Conservation (phyloP, 2,329 filamentous ascomycete species). For the Conoideocrella luteorostrata region DNA sequence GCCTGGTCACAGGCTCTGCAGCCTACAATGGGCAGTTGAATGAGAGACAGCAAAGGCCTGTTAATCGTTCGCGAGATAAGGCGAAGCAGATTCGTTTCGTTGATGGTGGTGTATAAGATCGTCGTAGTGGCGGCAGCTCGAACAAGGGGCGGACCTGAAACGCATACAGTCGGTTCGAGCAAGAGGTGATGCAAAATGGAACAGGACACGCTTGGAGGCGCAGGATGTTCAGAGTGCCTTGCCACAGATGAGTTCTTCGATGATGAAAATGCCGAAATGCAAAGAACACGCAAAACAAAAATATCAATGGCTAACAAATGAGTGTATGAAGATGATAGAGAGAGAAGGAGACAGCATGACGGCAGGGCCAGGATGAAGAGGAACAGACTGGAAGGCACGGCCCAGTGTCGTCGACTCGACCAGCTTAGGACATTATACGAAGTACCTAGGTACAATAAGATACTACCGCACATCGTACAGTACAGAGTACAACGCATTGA, state of each 20-base stretch:
- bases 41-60: neutral
- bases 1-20: neutral
- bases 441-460: no score
- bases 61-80: neutral
- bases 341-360: neutral
- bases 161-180: conserved; percentile 4
- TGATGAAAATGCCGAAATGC: neutral
- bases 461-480: no score
- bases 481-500: no score
- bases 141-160: conserved; percentile 7
- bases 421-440: no score
- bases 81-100: neutral
- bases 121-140: neutral
- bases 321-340: conserved; percentile 4
- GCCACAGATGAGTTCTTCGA: neutral
- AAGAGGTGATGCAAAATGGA: neutral
- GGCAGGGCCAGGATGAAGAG: neutral
- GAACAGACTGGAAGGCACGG: no score
- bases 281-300: conserved; percentile 5
- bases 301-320: conserved; percentile 1
- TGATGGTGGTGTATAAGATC: conserved; percentile 3
- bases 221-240: neutral
- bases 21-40: neutral
- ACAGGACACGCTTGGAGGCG: neutral
- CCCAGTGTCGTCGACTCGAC: neutral